Evolutionary conservation across 1,284 basidiomycete genomes (phyloP).

Genomic region (Trametes pubescens): DNA sequence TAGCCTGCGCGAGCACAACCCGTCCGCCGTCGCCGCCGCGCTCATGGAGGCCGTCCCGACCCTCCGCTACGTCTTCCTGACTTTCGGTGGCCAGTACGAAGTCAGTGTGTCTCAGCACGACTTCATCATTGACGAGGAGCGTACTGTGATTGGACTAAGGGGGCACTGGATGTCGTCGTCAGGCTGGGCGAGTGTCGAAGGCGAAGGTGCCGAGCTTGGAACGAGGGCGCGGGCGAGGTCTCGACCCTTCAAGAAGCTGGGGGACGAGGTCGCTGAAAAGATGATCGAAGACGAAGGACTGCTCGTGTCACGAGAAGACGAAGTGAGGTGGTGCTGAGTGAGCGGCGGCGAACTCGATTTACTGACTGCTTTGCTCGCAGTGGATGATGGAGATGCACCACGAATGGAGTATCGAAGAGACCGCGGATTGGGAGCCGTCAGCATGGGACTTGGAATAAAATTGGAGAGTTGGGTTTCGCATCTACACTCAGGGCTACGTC

Average conservation of each 20-base stretch:
- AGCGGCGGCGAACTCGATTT: background rate
- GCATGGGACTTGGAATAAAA: background rate
- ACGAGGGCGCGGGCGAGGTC: no score
- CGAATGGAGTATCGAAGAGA: background rate
- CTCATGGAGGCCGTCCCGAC: slow-evolving; percentile 5
- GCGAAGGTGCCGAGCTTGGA: background rate
- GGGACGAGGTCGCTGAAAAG: background rate
- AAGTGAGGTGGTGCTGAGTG: background rate
- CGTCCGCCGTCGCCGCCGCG: background rate
- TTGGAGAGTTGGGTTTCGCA: background rate
- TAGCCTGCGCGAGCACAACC: background rate
- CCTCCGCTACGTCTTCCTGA: slow-evolving; percentile 3
- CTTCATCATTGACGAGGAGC: no score
- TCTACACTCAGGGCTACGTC: no score
- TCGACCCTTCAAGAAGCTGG: background rate
- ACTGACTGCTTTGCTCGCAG: background rate
- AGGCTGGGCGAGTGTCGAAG: background rate
- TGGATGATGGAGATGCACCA: background rate
- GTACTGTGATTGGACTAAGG: background rate
- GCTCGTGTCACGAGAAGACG: background rate
- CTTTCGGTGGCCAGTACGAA: background rate
- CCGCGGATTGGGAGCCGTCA: background rate
- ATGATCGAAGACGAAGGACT: background rate
- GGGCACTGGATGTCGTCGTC: background rate
- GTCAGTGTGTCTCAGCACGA: background rate